Evolutionary conservation across 371 early-diverging fungal genomes (phyloP).

Genomic region (Rhizopus sp.): DNA sequence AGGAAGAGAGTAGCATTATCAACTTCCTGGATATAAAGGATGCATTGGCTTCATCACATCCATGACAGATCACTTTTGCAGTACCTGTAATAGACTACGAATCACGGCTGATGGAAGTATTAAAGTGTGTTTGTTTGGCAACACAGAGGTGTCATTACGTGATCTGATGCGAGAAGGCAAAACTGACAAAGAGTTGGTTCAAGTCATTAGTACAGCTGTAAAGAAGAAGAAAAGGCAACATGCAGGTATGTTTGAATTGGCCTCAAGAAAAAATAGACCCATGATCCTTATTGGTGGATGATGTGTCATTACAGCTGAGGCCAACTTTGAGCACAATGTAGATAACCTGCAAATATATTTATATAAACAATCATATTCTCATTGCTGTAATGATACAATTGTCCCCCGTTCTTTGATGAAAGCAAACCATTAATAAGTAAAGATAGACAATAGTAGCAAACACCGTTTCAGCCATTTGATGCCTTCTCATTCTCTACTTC

Average conservation of each 20-base stretch:
- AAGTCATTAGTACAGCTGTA: constrained; percentile 76
- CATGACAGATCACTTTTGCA: constrained; percentile 95
- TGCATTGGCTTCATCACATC: constrained; percentile 94
- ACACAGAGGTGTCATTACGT: constrained; percentile 82
- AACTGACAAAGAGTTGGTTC: constrained; percentile 66
- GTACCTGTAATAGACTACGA: constrained; percentile 89
- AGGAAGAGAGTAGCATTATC: constrained; percentile 39
- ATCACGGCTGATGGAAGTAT: constrained; percentile 94
- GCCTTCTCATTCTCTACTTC: neutral
- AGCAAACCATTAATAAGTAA: neutral
- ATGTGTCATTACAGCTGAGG: constrained; percentile 14
- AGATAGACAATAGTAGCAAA: neutral
- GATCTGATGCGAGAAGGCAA: constrained; percentile 74
- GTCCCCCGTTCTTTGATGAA: neutral
- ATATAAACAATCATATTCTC: constrained; percentile 1
- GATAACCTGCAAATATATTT: neutral
- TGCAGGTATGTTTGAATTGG: constrained; percentile 87
- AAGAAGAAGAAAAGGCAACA: constrained; percentile 88
- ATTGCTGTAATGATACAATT: constrained; percentile 16
- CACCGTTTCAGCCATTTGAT: neutral
- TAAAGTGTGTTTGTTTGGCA: constrained; percentile 93
- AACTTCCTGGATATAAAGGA: constrained; percentile 79
- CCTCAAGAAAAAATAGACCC: constrained; percentile 84
- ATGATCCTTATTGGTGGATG: constrained; percentile 95
- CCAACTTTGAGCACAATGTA: neutral